Percentiles rank a stretch among this genome's conserved stretches.
These are phyloP conservation scores for Kwoniella dejecticola DNA, from an alignment of 768 basidiomycete species.

Conservation along the genomic window DNA sequence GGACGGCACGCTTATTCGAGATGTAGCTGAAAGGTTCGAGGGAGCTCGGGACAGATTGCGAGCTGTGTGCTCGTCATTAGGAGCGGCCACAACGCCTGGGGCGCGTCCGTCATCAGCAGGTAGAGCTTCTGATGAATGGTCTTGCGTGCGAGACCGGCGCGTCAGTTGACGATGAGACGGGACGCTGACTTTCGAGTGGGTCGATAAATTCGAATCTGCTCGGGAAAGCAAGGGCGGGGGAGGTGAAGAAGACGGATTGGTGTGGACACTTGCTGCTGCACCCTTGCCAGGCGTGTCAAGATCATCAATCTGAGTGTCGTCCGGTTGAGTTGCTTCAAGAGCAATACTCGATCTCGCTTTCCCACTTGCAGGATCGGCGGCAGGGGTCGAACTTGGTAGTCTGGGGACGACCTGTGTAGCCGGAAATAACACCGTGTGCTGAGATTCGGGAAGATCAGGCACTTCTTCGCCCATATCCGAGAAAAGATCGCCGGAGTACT, in stretches of 20 bases:
- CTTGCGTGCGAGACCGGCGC: not conserved
- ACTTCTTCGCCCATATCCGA: not conserved
- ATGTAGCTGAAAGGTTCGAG: not conserved
- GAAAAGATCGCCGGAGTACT: slow-evolving; percentile 1
- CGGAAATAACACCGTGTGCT: slow-evolving; percentile 7
- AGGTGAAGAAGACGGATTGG: not conserved
- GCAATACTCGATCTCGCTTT: not conserved
- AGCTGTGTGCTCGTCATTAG: too few species aligned
- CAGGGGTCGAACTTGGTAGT: not conserved
- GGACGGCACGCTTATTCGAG: not conserved
- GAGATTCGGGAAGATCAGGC: not conserved
- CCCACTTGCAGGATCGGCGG: not conserved
- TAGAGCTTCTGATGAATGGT: too few species aligned
- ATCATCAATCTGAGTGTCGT: not conserved
- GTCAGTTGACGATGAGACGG: slow-evolving; percentile 14
- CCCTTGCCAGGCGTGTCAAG: not conserved
- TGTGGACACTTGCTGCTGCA: not conserved
- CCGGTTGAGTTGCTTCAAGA: slow-evolving; percentile 14
- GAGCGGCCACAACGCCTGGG: too few species aligned
- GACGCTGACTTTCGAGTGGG: slow-evolving; percentile 5
- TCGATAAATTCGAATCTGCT: not conserved
- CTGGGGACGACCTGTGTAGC: slow-evolving; percentile 14
- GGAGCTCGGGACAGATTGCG: not conserved
- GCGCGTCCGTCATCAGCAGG: too few species aligned
- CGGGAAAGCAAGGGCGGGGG: not conserved